Conservation (phyloP, 306 rosid species). For the Pyrus bretschneideri region DNA sequence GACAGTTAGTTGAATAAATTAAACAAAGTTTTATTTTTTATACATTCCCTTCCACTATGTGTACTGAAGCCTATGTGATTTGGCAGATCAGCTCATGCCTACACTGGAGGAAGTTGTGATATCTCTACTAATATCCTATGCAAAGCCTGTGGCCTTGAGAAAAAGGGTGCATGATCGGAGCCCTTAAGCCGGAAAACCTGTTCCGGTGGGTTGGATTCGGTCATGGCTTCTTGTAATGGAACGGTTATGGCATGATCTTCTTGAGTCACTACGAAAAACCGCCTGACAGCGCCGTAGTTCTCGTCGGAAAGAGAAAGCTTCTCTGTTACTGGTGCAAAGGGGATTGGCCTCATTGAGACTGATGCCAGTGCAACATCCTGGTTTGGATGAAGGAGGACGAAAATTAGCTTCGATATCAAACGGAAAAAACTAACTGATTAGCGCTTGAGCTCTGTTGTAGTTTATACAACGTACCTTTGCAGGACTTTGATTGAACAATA, state of each 20-base stretch:
- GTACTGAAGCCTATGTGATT: neutral
- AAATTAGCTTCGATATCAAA: neutral
- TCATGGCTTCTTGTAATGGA: constrained; percentile 58
- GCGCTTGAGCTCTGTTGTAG: no score
- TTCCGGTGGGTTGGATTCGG: constrained; percentile 49
- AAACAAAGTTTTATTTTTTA: no score
- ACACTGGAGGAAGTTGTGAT: constrained; percentile 25
- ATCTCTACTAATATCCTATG: constrained; percentile 64
- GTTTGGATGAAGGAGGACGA: neutral
- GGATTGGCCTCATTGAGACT: constrained; percentile 66
- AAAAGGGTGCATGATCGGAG: constrained; percentile 71
- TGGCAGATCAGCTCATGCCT: neutral
- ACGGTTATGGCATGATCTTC: constrained; percentile 64
- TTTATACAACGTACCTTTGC: constrained; percentile 36
- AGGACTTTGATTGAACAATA: constrained; percentile 75
- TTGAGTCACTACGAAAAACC: constrained; percentile 57
- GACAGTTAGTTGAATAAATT: no score
- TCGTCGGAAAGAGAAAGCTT: constrained; percentile 53
- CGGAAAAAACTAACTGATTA: neutral
- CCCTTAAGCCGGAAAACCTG: constrained; percentile 56
- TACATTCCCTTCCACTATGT: no score
- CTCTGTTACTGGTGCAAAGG: constrained; percentile 67
- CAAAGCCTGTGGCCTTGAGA: constrained; percentile 81
- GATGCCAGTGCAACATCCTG: constrained; percentile 80
- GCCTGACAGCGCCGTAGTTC: constrained; percentile 57